Percentiles rank a stretch among this genome's conserved stretches.
Conservation (phyloP, 805 yeast genomes). For the Suhomyces sp. region DNA sequence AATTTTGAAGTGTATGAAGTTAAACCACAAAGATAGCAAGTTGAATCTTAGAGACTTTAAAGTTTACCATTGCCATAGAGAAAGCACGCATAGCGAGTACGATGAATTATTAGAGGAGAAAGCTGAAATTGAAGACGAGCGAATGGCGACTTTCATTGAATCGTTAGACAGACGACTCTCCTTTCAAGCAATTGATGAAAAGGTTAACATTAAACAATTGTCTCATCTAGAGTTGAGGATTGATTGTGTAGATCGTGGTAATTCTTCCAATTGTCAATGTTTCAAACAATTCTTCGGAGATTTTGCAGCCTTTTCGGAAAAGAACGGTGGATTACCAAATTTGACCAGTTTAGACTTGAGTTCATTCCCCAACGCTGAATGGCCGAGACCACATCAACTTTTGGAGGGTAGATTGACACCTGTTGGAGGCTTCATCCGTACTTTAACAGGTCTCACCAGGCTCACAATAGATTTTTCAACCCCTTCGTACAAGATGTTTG, state of each 20-base stretch:
- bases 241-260: conserved; percentile 31
- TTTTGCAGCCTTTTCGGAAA: conserved; percentile 19
- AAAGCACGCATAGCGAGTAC: conserved; percentile 14
- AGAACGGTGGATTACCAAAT: conserved; percentile 31
- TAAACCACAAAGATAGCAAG: conserved; percentile 21
- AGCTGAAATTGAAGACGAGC: conserved; percentile 7
- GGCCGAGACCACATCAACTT: conserved; percentile 36
- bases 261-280: conserved; percentile 24
- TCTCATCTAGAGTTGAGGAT: conserved; percentile 25
- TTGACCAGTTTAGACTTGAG: conserved; percentile 29
- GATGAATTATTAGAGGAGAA: conserved; percentile 10
- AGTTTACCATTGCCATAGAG: conserved; percentile 33
- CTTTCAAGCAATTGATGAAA: conserved; percentile 20
- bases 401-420: conserved; percentile 31
- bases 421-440: conserved; percentile 28
- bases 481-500: conserved; percentile 39
- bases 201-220: conserved; percentile 24
- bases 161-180: conserved; percentile 18
- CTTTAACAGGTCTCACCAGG: conserved; percentile 22
- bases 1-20: conserved; percentile 21
- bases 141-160: conserved; percentile 12
- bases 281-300: conserved; percentile 28
- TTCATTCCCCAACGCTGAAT: conserved; percentile 31
- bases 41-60: conserved; percentile 29
- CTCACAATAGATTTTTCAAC: conserved; percentile 34